These are phyloP conservation scores for Lactarius hatsudake DNA, from an alignment of 768 basidiomycete species.

Conservation along the genomic window DNA sequence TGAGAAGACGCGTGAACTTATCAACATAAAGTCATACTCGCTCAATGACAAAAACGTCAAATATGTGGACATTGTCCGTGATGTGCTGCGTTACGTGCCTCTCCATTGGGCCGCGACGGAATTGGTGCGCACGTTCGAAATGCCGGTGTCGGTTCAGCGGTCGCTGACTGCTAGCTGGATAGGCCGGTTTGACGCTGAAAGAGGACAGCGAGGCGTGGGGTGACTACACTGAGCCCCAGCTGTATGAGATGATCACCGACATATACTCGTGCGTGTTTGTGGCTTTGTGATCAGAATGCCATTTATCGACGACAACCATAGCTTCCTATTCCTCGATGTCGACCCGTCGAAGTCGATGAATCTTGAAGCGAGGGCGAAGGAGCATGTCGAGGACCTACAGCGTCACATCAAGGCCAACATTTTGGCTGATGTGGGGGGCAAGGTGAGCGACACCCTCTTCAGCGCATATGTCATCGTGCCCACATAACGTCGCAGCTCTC, in stretches of 20 bases:
- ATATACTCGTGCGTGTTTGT: constrained; percentile 59
- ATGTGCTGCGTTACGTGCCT: constrained; percentile 64
- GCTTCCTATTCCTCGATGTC: constrained; percentile 74
- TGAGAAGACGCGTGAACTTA: constrained; percentile 57
- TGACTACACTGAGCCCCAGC: constrained; percentile 55
- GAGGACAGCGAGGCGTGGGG: constrained; percentile 51
- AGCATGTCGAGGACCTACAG: constrained; percentile 52
- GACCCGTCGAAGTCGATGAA: constrained; percentile 59
- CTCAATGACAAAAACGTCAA: constrained; percentile 51
- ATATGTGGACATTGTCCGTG: constrained; percentile 63
- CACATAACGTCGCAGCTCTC: constrained; percentile 31
- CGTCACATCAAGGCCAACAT: constrained; percentile 55
- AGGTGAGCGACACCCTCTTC: constrained; percentile 36
- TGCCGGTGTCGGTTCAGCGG: neutral
- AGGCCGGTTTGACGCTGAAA: constrained; percentile 77
- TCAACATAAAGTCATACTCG: constrained; percentile 51
- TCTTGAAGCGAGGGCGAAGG: constrained; percentile 49
- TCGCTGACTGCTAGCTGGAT: neutral
- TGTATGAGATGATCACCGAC: constrained; percentile 62
- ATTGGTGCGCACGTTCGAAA: constrained; percentile 46
- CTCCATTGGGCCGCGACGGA: constrained; percentile 68
- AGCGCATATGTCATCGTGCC: neutral
- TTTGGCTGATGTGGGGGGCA: constrained; percentile 39
- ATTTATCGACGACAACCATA: constrained; percentile 31
- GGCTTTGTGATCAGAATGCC: neutral